Conservation (phyloP, 1,284 basidiomycete genomes). For the Pascua sp. region DNA sequence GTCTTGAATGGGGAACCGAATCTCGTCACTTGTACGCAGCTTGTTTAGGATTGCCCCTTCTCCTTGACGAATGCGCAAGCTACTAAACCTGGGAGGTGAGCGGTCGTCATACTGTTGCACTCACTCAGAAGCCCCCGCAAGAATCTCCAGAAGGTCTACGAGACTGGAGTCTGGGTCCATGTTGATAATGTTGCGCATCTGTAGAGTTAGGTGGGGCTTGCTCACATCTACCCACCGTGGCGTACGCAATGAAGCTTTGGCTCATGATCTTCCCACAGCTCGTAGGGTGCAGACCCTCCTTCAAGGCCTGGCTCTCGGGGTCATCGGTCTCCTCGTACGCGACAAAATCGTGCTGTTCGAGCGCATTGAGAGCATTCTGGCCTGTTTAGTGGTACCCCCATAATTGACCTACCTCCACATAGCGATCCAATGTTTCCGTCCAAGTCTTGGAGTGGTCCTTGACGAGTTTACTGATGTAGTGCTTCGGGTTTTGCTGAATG, state of each 20-base stretch:
- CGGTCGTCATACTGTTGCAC: conserved; percentile 6
- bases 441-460: conserved; percentile 30
- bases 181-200: conserved; percentile 30
- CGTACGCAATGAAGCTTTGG: conserved; percentile 11
- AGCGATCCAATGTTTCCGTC: conserved; percentile 67
- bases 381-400: conserved; percentile 14
- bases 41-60: conserved; percentile 41
- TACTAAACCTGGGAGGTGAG: conserved; percentile 27
- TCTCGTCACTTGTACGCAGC: conserved; percentile 26
- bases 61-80: conserved; percentile 40
- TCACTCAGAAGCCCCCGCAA: conserved; percentile 27
- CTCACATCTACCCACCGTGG: conserved; percentile 8
- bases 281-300: conserved; percentile 7
- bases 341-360: conserved; percentile 63
- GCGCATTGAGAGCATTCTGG: conserved; percentile 57
- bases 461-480: conserved; percentile 59
- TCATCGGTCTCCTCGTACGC: conserved; percentile 20
- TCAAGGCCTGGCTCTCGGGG: conserved; percentile 34
- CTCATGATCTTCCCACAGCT: conserved; percentile 40
- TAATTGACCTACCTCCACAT: conserved; percentile 54
- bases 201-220: neutral
- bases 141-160: conserved; percentile 26
- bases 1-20: conserved; percentile 31
- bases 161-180: conserved; percentile 21
- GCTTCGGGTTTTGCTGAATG: conserved; percentile 71